Percentiles rank a stretch among this genome's conserved stretches.
These are phyloP conservation scores for Aspergillus caelatus DNA, from an alignment of 2,329 filamentous ascomycete genomes.

Conservation along the genomic window DNA sequence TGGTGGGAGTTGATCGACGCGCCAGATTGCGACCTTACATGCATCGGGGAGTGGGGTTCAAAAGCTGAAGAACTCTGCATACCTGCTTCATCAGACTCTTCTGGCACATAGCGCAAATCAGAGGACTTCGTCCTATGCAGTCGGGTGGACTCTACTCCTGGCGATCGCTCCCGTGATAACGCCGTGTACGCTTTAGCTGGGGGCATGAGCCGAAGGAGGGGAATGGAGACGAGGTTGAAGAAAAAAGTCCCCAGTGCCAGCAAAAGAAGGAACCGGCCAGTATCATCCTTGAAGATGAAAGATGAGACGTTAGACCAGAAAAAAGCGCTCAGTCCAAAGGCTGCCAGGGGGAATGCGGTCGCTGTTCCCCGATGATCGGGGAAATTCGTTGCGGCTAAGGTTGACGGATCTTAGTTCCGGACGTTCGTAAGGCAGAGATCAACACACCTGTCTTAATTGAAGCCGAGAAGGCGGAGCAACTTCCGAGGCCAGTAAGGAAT, in stretches of 20 bases:
- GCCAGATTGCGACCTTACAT: constrained; percentile 34
- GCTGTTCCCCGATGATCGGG: constrained; percentile 88
- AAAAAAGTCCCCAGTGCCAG: constrained; percentile 77
- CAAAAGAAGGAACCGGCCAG: constrained; percentile 77
- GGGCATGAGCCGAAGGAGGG: constrained; percentile 79
- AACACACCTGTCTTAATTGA: constrained; percentile 72
- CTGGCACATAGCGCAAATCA: constrained; percentile 27
- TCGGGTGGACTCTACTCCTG: constrained; percentile 33
- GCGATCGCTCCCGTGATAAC: constrained; percentile 35
- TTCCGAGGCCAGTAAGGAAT: constrained; percentile 83
- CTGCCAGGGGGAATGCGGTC: constrained; percentile 88
- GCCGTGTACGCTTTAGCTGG: constrained; percentile 51
- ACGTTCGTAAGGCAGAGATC: not conserved
- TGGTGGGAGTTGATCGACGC: constrained; percentile 30
- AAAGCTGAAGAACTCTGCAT: constrained; percentile 37
- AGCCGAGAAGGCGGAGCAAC: constrained; percentile 87
- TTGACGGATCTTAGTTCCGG: constrained; percentile 1
- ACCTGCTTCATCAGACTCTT: constrained; percentile 40
- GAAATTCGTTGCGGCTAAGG: constrained; percentile 81
- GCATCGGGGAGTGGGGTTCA: constrained; percentile 29
- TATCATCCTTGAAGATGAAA: constrained; percentile 79
- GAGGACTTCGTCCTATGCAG: constrained; percentile 37
- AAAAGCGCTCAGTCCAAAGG: constrained; percentile 92
- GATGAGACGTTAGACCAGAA: constrained; percentile 86
- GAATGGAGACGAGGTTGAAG: constrained; percentile 75